Conservation (phyloP, 2,329 filamentous ascomycete species). For the Stachybotrys echinatus region DNA sequence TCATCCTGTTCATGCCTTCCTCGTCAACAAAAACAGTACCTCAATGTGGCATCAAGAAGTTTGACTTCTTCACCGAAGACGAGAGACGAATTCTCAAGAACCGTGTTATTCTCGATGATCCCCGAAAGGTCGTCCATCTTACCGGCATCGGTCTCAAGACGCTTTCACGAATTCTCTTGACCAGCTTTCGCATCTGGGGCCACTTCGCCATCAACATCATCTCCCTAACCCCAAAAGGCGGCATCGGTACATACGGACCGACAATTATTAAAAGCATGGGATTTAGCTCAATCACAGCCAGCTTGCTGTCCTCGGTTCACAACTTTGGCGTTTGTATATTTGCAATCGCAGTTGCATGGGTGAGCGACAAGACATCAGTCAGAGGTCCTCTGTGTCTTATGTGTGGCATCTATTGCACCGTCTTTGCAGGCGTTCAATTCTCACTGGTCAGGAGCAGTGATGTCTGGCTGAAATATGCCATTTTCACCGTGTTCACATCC, state of each 20-base stretch:
- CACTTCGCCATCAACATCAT: slow-evolving; percentile 14
- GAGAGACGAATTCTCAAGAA: slow-evolving; percentile 11
- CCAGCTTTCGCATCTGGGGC: slow-evolving; percentile 11
- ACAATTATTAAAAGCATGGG: slow-evolving; percentile 14
- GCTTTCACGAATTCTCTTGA: slow-evolving; percentile 1
- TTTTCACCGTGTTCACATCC: slow-evolving; percentile 10
- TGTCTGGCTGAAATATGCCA: slow-evolving; percentile 12
- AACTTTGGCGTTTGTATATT: slow-evolving; percentile 11
- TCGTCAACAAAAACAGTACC: slow-evolving; percentile 9
- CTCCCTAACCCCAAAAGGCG: slow-evolving; percentile 14
- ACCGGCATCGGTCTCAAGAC: slow-evolving; percentile 5
- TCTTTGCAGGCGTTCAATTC: slow-evolving; percentile 11
- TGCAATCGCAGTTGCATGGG: slow-evolving; percentile 8
- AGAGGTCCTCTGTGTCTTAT: slow-evolving; percentile 14
- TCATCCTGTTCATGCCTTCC: slow-evolving; percentile 9
- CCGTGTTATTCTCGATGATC: slow-evolving; percentile 12
- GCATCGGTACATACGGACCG: slow-evolving; percentile 15
- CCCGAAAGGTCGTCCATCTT: slow-evolving; percentile 10
- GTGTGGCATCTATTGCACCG: slow-evolving; percentile 11
- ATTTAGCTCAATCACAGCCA: slow-evolving; percentile 14
- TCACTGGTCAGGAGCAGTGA: slow-evolving; percentile 1
- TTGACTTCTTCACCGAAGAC: slow-evolving; percentile 11
- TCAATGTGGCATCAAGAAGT: slow-evolving; percentile 9
- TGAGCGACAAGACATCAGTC: slow-evolving; percentile 10
- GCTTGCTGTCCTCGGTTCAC: slow-evolving; percentile 14